phyloP scores from a whole-genome alignment of 345 rosid species.

The Kernera saxatilis region DNA sequence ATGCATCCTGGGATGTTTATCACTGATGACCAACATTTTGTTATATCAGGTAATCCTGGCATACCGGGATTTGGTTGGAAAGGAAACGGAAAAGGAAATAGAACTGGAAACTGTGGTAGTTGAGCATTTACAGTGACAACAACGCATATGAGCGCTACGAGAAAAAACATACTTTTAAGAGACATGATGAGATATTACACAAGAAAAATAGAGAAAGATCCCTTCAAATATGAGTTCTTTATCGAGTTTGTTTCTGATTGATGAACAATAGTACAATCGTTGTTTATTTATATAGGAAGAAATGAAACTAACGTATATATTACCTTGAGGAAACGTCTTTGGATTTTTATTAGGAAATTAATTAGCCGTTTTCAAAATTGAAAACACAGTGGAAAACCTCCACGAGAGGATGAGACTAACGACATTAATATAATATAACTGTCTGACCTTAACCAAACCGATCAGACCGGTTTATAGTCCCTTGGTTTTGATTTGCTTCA shows the following conservation, averaged over 20 bases:
- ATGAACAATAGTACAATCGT: background rate
- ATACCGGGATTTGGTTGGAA: background rate
- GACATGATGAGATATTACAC: background rate
- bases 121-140: background rate
- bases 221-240: background rate
- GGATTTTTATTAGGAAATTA: background rate
- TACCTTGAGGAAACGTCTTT: background rate
- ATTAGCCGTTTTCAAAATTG: background rate
- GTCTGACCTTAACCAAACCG: background rate
- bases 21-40: background rate
- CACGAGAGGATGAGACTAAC: background rate
- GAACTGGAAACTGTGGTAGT: background rate
- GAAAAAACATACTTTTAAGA: background rate
- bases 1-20: background rate
- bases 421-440: background rate
- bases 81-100: background rate
- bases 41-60: background rate
- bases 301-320: background rate
- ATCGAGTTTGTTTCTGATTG: background rate
- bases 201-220: background rate
- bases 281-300: conserved; percentile 1
- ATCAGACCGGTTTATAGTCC: background rate
- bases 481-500: background rate
- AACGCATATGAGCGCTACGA: background rate
- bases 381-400: background rate